phyloP scores from a whole-genome alignment of 805 yeast genomes.

The Saccharomycopsis microspora region DNA sequence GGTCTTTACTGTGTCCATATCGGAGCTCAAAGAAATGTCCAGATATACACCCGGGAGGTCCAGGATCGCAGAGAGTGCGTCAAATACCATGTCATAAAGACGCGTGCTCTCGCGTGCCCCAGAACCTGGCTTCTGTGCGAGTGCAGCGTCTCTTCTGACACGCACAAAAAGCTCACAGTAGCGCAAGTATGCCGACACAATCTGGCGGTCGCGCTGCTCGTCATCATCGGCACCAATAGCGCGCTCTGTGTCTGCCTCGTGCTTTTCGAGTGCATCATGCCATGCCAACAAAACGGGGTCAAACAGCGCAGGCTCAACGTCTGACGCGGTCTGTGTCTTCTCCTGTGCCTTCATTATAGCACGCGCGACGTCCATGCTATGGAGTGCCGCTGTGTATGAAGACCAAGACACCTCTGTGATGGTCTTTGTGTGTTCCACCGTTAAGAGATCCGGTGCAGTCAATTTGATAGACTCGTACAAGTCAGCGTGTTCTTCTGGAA shows the following conservation, averaged over 20 bases:
- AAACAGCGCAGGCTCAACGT: conserved; percentile 33
- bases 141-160: conserved; percentile 54
- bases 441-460: no score
- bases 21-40: conserved; percentile 54
- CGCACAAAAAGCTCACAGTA: conserved; percentile 56
- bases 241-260: conserved; percentile 42
- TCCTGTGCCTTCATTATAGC: conserved; percentile 32
- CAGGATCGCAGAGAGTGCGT: conserved; percentile 45
- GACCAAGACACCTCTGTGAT: conserved; percentile 45
- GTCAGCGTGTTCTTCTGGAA: conserved; percentile 17
- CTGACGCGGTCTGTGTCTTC: conserved; percentile 23
- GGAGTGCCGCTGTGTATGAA: conserved; percentile 48
- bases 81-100: conserved; percentile 37
- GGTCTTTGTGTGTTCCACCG: conserved; percentile 21
- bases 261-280: conserved; percentile 58
- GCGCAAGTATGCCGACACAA: conserved; percentile 63
- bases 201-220: conserved; percentile 59
- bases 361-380: conserved; percentile 64
- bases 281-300: conserved; percentile 51
- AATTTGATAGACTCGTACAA: conserved; percentile 12
- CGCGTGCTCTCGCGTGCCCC: conserved; percentile 29
- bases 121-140: conserved; percentile 11
- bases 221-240: conserved; percentile 32
- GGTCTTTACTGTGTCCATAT: conserved; percentile 37
- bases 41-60: conserved; percentile 91